Base-by-base conservation (phyloP, 2,329 filamentous ascomycete species). In the Polytolypa hystricis region DNA sequence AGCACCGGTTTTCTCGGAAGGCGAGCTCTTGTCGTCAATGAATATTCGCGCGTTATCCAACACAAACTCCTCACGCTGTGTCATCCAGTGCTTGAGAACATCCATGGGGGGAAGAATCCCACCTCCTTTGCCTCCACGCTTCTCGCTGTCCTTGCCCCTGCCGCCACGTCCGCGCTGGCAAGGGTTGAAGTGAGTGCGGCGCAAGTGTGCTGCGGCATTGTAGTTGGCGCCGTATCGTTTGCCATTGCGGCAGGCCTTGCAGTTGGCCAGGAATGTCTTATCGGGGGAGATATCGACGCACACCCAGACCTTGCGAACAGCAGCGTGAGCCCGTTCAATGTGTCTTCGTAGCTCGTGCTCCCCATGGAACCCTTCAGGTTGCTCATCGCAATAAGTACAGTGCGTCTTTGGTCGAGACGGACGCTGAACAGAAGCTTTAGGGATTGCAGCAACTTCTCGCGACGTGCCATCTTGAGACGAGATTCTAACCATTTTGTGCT, bases 221-320 rank as follows among this genome's bases (percentile, higher is more conserved):
- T 96, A 95, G 62, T 95, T 91, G 11, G 83, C 84, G 3, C 82
- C 82, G 49, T 96, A 96, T 40, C 74, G 72, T 66, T 94, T 95
- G 38, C 71, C 64, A 30, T 71, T 71, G 33, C 70, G 72, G 58
- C 89, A 96, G 32, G 82, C 74, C 60, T 93, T 93, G 73, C 87
- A 95, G 47, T 81, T 81, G 34, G 69, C 66, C 21, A 96, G 71
- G 27, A 86, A 79, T 60, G 72, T 62, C 71, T 70, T 58, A 62
- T 75, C 55, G 48, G 68, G 49, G 57, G 72, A 63, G 16, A 70
- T 70, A 43, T 80, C 75, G 26, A 74, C 64, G 49, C 74, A 78
- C 32, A 80, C 69, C 70, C 71, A 81, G 37, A 75, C 74, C 40
- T 73, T 76, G 42, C 72, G 68, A 9, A 64, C 60, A 19, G 59